Conservation (phyloP, 2,329 filamentous ascomycete genomes). For the Aspergillus sp. region DNA sequence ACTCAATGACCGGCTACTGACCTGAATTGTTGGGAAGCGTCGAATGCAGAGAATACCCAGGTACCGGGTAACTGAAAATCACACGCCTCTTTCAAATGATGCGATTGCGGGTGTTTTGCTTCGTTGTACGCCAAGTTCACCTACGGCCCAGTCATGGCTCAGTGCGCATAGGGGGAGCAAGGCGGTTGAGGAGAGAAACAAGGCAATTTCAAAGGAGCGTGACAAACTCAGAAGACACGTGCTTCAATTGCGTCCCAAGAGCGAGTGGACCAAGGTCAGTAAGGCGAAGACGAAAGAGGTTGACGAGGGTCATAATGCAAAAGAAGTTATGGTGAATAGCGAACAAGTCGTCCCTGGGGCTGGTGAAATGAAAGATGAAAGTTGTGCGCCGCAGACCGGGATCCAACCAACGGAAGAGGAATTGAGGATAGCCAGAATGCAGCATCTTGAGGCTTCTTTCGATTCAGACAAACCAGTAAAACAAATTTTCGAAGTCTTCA, state of each 20-base stretch:
- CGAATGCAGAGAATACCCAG: neutral
- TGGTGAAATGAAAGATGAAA: neutral
- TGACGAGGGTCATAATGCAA: neutral
- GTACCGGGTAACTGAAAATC: neutral
- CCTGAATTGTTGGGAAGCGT: neutral
- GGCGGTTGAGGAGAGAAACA: neutral
- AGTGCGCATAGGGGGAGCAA: slow-evolving; percentile 17
- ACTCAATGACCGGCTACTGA: neutral
- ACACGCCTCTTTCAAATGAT: slow-evolving; percentile 13
- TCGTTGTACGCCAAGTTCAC: slow-evolving; percentile 17
- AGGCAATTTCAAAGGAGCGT: neutral
- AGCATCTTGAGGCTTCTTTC: neutral
- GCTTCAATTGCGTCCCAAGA: slow-evolving; percentile 7
- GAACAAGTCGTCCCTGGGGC: neutral
- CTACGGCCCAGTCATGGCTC: slow-evolving; percentile 21
- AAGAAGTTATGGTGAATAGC: neutral
- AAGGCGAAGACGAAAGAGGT: slow-evolving; percentile 1
- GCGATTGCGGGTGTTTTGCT: slow-evolving; percentile 21
- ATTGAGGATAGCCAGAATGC: neutral
- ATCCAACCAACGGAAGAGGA: neutral
- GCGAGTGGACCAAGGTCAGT: neutral
- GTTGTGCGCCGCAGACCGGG: neutral
- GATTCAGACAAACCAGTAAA: neutral
- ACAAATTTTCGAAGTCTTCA: neutral
- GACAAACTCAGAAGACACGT: slow-evolving; percentile 12